Evolutionary conservation across 257 asterid genomes (phyloP).

Genomic region (Lycium barbarum): DNA sequence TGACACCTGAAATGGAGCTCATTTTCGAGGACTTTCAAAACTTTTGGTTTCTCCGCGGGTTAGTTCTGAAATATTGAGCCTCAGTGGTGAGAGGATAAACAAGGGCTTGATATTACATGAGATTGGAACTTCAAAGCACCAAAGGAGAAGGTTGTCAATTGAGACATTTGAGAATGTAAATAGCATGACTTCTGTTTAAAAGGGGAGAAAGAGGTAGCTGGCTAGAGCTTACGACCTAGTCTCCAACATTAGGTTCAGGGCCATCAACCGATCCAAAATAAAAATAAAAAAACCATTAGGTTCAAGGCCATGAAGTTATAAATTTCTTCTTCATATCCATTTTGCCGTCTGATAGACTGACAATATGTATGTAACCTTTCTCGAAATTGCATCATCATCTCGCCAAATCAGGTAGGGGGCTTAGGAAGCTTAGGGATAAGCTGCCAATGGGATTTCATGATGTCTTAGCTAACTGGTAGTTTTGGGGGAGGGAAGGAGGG

Average conservation of each 20-base stretch:
- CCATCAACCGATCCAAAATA: not conserved
- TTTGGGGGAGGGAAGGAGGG: not conserved
- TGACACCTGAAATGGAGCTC: not conserved
- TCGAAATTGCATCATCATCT: not conserved
- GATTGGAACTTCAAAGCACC: not conserved
- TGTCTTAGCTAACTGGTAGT: not conserved
- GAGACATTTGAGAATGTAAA: not conserved
- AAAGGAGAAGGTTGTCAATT: not conserved
- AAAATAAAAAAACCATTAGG: not conserved
- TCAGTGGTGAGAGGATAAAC: not conserved
- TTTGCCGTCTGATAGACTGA: not conserved
- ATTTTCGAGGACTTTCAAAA: conserved; percentile 7
- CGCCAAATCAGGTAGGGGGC: not conserved
- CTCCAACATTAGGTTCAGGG: not conserved
- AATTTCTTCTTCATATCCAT: not conserved
- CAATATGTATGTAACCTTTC: not conserved
- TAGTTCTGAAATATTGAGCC: conserved; percentile 8
- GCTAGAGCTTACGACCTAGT: conserved; percentile 1
- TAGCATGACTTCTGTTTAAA: not conserved
- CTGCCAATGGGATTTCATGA: not conserved
- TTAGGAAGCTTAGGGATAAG: not conserved
- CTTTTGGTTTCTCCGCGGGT: not conserved
- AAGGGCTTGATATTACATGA: not conserved
- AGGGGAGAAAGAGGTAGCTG: not conserved
- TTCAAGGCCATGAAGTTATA: conserved; percentile 13